These are phyloP conservation scores for Cystobasidium sp. DNA, from an alignment of 1,284 basidiomycete species.

Conservation along the genomic window DNA sequence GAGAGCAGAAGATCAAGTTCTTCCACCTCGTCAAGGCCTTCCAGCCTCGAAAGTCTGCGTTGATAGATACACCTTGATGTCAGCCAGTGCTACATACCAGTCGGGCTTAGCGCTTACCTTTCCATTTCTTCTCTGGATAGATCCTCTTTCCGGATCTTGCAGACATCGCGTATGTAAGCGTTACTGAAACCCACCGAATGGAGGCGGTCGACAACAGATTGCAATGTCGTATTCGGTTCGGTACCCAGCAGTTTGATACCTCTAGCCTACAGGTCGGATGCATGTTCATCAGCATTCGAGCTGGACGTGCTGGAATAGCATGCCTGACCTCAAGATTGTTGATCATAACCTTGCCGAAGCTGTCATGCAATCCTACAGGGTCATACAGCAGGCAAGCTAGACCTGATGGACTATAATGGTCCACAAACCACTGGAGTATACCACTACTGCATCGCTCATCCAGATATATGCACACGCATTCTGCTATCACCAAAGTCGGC, in stretches of 20 bases:
- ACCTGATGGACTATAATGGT: slow-evolving; percentile 61
- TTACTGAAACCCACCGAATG: slow-evolving; percentile 63
- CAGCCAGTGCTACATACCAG: background rate
- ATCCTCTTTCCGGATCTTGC: slow-evolving; percentile 67
- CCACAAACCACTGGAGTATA: slow-evolving; percentile 75
- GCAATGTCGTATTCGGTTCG: slow-evolving; percentile 65
- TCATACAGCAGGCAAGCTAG: slow-evolving; percentile 71
- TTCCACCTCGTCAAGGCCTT: slow-evolving; percentile 87
- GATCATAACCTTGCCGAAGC: slow-evolving; percentile 85
- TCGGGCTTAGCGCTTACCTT: slow-evolving; percentile 61
- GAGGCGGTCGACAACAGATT: slow-evolving; percentile 70
- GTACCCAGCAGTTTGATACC: slow-evolving; percentile 75
- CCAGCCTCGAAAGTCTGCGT: slow-evolving; percentile 71
- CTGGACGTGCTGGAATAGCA: background rate
- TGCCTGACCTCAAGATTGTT: slow-evolving; percentile 73
- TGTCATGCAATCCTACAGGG: slow-evolving; percentile 81
- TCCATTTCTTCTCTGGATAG: slow-evolving; percentile 66
- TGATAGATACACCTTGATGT: background rate
- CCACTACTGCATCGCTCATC: slow-evolving; percentile 64
- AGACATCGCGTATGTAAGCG: slow-evolving; percentile 67
- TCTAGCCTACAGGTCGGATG: slow-evolving; percentile 63
- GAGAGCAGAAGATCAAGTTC: slow-evolving; percentile 83
- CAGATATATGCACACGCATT: slow-evolving; percentile 93
- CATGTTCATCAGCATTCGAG: no score
- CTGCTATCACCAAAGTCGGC: slow-evolving; percentile 82